Base-by-base conservation (phyloP, 2,329 filamentous ascomycete genomes). In the Fonsecaea multimorphosa region DNA sequence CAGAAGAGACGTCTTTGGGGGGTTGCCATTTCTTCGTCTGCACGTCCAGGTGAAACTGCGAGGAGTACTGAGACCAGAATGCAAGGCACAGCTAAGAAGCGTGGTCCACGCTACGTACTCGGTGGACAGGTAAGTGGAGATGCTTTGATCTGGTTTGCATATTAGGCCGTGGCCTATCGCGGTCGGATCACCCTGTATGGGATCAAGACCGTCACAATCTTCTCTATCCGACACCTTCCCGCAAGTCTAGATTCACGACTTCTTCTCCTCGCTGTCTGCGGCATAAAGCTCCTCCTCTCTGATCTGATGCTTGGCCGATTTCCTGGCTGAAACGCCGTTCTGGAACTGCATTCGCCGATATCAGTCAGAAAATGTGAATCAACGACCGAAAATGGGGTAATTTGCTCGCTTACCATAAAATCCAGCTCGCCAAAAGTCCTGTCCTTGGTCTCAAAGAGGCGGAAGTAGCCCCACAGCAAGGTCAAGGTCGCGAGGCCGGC, bases 391-490 rank as follows among this genome's bases (percentile, higher is more conserved):
- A n/a, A 29, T 12, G 11, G 12, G 9, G n/a, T 27, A 9, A 55
- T 27, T n/a, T 27, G 14, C 5, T 51, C 24, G 34, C 58, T 24
- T 60, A 60, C 58, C 64, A 81, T 63, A 2, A 79, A 68, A 66
- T 80, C 78, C 27, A 81, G 62, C 70, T 81, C 79, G 22, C 72
- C 75, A 58, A 75, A 78, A 0, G 76, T 78, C 2, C 78, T 70
- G 8, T 73, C 76, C 67, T 76, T 78, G 1, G 77, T 73, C 68
- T 81, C 79, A 2, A 78, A 76, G 2, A 81, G 65, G 4, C 80
- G 72, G 69, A 81, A 81, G 68, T 72, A 82, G 2, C 74, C 74
- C 80, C 79, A 83, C 6, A 78, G 34, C 7, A 76, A 61, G 51
- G 74, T 76, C 9, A 78, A 58, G 1, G 73, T 60, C 29, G 72